A percentile compares a stretch with the other conserved stretches of the same genome.
These are phyloP conservation scores for Daldinia loculata DNA, from an alignment of 495 filamentous ascomycete species.

Conservation along the genomic window DNA sequence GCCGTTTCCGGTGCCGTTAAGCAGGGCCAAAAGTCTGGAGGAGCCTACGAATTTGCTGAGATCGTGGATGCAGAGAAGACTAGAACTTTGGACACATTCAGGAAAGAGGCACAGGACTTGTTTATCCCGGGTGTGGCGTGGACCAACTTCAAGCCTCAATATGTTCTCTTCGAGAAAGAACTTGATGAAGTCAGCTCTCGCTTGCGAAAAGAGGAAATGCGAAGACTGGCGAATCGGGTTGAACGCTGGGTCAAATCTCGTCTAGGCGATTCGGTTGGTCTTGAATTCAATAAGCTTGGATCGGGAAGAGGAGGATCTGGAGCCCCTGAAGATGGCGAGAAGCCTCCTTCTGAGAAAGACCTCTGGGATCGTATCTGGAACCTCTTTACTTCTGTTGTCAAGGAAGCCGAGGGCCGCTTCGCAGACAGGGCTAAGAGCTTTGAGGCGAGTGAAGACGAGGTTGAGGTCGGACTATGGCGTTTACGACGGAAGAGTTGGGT, in stretches of 20 bases:
- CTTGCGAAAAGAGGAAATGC: constrained; percentile 93
- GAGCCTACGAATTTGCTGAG: constrained; percentile 89
- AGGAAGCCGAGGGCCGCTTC: constrained; percentile 85
- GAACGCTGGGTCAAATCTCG: constrained; percentile 92
- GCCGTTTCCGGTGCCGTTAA: constrained; percentile 81
- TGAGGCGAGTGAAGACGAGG: constrained; percentile 89
- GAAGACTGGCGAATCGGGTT: constrained; percentile 84
- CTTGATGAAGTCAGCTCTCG: constrained; percentile 83
- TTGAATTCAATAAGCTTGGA: constrained; percentile 94
- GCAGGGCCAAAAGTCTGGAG: constrained; percentile 87
- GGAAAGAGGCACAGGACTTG: constrained; percentile 75
- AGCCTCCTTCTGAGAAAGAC: constrained; percentile 75
- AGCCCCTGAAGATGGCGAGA: constrained; percentile 79
- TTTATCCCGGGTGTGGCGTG: constrained; percentile 80
- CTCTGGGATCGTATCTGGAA: constrained; percentile 98
- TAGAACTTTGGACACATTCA: constrained; percentile 76
- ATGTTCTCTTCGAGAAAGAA: constrained; percentile 73
- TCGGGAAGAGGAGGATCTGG: constrained; percentile 82
- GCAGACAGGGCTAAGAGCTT: constrained; percentile 88
- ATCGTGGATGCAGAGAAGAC: constrained; percentile 87
- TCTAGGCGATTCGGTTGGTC: constrained; percentile 83
- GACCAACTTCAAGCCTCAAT: constrained; percentile 72
- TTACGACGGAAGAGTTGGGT: constrained; percentile 93
- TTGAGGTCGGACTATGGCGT: constrained; percentile 92
- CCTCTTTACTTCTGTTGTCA: constrained; percentile 83